Percentiles rank a stretch among this genome's conserved stretches.
Conservation (phyloP, 1,284 basidiomycete species). For the Cerrena zonata region DNA sequence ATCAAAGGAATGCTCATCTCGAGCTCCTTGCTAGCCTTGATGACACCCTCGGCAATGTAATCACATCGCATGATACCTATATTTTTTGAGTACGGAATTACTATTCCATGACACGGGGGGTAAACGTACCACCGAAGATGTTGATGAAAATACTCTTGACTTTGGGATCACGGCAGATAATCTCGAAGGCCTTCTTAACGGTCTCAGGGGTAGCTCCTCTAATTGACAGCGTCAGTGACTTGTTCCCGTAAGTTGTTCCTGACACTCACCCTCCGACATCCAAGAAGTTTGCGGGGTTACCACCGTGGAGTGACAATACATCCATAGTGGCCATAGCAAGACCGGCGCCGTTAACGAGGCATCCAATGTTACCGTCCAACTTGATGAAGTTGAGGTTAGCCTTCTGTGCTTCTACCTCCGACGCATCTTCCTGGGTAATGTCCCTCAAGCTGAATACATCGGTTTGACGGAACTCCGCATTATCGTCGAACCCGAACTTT, state of each 20-base stretch:
- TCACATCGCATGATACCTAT: constrained; percentile 96
- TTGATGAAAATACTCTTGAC: constrained; percentile 99
- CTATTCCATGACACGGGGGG: not conserved
- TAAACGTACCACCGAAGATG: constrained; percentile 72
- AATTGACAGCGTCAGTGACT: constrained; percentile 13
- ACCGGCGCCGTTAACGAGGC: constrained; percentile 97
- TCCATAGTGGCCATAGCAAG: constrained; percentile 99
- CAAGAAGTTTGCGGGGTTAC: constrained; percentile 96
- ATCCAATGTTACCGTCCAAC: constrained; percentile 95
- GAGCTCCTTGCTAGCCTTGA: constrained; percentile 93
- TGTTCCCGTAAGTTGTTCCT: not conserved
- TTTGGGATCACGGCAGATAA: constrained; percentile 83
- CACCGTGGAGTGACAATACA: constrained; percentile 90
- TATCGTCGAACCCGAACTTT: constrained; percentile 99
- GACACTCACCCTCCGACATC: constrained; percentile 84
- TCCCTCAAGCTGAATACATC: constrained; percentile 90
- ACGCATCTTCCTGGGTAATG: constrained; percentile 90
- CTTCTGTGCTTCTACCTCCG: constrained; percentile 93
- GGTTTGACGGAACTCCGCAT: constrained; percentile 95
- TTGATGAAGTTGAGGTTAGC: constrained; percentile 99
- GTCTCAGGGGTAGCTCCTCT: constrained; percentile 96
- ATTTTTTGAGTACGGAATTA: too few relatives aligned
- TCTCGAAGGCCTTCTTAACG: constrained; percentile 98
- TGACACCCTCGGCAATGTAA: constrained; percentile 94
- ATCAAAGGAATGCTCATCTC: constrained; percentile 82